Conservation (phyloP, 768 basidiomycete species). For the Collybia mongolica region DNA sequence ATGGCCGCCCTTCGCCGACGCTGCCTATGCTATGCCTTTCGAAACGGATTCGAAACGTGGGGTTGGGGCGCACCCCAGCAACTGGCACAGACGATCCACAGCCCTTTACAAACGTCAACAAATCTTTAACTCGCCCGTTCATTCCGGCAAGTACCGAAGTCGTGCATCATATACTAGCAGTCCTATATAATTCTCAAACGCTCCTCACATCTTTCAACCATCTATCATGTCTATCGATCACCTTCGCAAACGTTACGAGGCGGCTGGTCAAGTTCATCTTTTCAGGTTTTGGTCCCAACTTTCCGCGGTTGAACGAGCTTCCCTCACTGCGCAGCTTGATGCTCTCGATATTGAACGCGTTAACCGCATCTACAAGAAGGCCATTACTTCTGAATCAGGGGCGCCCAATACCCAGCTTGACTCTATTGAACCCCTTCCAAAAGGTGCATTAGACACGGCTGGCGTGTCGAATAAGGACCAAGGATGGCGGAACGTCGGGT, state of each 20-base stretch:
- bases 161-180: conserved; percentile 3
- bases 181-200: conserved; percentile 1
- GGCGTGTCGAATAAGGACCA: conserved; percentile 51
- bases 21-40: too few relatives aligned
- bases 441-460: conserved; percentile 66
- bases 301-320: conserved; percentile 55
- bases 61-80: neutral
- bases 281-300: conserved; percentile 85
- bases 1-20: too few relatives aligned
- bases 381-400: conserved; percentile 64
- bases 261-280: conserved; percentile 86
- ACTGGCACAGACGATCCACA: neutral
- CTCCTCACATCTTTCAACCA: conserved; percentile 7
- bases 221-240: conserved; percentile 55
- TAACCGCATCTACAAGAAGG: conserved; percentile 82
- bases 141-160: conserved; percentile 18
- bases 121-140: neutral
- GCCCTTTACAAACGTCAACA: neutral
- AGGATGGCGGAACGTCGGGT: conserved; percentile 77
- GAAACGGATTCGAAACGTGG: neutral
- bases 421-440: conserved; percentile 79
- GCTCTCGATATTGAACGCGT: conserved; percentile 87
- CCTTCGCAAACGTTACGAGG: conserved; percentile 63
- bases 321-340: conserved; percentile 71
- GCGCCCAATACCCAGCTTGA: conserved; percentile 38